Percentiles rank a stretch among this genome's conserved stretches.
These are phyloP conservation scores for Epicoccum sorghinum DNA, from an alignment of 2,329 filamentous ascomycete species.

Conservation along the genomic window DNA sequence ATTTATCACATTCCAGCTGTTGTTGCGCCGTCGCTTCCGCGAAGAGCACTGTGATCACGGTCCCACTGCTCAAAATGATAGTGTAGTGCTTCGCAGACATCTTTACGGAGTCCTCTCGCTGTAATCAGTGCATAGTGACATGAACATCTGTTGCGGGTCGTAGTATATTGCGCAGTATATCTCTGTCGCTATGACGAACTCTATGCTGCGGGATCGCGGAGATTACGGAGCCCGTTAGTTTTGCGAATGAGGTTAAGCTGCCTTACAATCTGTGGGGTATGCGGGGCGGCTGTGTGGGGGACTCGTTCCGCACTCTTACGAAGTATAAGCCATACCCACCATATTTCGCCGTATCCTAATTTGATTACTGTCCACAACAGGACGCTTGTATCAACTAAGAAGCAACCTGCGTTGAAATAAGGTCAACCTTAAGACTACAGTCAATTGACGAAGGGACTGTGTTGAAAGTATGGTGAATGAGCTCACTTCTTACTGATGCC, in stretches of 20 bases:
- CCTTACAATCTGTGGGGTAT: neutral
- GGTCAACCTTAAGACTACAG: too few relatives aligned
- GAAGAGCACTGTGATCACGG: neutral
- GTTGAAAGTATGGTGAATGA: too few relatives aligned
- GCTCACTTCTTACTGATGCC: too few relatives aligned
- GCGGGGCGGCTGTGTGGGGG: neutral
- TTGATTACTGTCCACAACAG: too few relatives aligned
- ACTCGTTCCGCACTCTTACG: neutral
- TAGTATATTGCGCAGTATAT: too few relatives aligned
- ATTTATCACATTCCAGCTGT: neutral
- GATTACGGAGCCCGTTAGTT: neutral
- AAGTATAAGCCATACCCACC: constrained; percentile 1
- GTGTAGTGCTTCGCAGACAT: neutral
- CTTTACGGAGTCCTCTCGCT: neutral
- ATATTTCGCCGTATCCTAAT: too few relatives aligned
- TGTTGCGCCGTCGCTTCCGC: constrained; percentile 8
- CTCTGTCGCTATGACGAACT: neutral
- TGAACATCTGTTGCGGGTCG: neutral
- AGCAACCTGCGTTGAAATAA: too few relatives aligned
- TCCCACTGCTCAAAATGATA: neutral
- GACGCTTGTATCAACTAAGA: too few relatives aligned
- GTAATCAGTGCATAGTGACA: too few relatives aligned
- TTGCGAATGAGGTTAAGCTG: neutral
- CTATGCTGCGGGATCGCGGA: neutral
- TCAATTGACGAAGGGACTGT: too few relatives aligned